Evolutionary conservation across 2,329 filamentous ascomycete species (phyloP), one percentile per base, ranked within the genome.

Genomic region (Leptographium lundbergii): DNA sequence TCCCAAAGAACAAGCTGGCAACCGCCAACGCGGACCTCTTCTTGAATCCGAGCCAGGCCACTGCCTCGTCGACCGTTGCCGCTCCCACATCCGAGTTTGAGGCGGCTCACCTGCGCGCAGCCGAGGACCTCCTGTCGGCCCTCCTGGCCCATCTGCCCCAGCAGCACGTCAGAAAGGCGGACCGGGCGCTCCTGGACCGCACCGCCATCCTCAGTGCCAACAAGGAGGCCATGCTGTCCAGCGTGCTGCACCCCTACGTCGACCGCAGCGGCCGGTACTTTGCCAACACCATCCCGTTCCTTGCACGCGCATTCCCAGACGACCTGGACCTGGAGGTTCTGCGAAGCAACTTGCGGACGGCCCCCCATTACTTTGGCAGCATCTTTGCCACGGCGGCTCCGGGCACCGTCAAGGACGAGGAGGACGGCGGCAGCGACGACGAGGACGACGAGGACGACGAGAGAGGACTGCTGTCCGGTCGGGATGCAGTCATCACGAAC

Each of bases 211-310:
- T 96, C 25, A 81, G 78, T 6, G 77, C 79, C 61, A 79, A 86
- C 69, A 85, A 84, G 67, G 77, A 85, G 36, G 86, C 88, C 50
- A 88, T 96, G 80, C 68, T 94, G 13, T 84, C 90, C 6, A 92
- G 89, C 69, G 84, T 95, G 14, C 75, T 96, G 61, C 90, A 94
- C 70, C 89, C 90, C 0, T 82, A 85, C 70, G 74, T 83, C 62
- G 76, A 84, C 67, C 75, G 81, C 66, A 78, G 84, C 68, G 81
- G 85, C 50, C 76, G 82, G 63, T 80, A 82, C 57, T 81, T 84
- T 61, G 78, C 87, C 32, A 94, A 86, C 69, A 86, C 96, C 54
- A 72, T 96, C 54, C 91, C 92, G 0, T 88, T 95, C 66, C 74
- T 96, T 29, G 81, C 84, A 9, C 80, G 84, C 58, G 79, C 81